Evolutionary conservation across 2,329 filamentous ascomycete species (phyloP).

Genomic region (Celoporthe dispersa): DNA sequence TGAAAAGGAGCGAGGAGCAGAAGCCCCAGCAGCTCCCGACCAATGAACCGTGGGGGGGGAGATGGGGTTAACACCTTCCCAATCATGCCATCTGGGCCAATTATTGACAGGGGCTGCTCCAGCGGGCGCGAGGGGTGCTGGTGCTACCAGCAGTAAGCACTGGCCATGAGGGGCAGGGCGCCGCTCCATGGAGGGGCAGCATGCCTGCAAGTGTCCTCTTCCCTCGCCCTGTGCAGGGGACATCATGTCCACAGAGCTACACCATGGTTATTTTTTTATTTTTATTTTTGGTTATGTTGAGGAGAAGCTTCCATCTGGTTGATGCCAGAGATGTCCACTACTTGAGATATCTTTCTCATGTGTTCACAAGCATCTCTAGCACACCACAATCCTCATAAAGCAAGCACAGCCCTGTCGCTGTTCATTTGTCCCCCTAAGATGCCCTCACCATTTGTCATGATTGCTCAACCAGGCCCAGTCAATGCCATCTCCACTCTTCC

Average conservation of each 20-base stretch:
- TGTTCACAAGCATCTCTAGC: too few relatives aligned
- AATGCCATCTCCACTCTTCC: neutral
- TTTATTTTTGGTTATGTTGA: neutral
- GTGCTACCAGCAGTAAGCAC: conserved; percentile 2
- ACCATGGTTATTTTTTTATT: neutral
- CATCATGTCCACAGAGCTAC: neutral
- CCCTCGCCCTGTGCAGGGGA: neutral
- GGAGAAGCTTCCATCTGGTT: neutral
- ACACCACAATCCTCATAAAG: too few relatives aligned
- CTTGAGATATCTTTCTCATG: too few relatives aligned
- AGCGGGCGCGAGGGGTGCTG: neutral
- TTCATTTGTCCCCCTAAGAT: neutral
- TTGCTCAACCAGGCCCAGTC: neutral
- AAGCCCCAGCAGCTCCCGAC: neutral
- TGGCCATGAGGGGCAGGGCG: conserved; percentile 16
- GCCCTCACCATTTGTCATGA: neutral
- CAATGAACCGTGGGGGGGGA: conserved; percentile 6
- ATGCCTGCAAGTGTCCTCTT: neutral
- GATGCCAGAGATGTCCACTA: neutral
- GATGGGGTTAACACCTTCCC: conserved; percentile 12
- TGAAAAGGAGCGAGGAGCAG: conserved; percentile 19
- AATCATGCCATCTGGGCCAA: conserved; percentile 16
- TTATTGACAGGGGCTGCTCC: conserved; percentile 6
- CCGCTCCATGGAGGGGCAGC: neutral
- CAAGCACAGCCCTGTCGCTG: neutral